Evolutionary conservation across 257 asterid species (phyloP), one percentile per base, ranked within the genome.

Genomic region (Solanum ossicruentum): DNA sequence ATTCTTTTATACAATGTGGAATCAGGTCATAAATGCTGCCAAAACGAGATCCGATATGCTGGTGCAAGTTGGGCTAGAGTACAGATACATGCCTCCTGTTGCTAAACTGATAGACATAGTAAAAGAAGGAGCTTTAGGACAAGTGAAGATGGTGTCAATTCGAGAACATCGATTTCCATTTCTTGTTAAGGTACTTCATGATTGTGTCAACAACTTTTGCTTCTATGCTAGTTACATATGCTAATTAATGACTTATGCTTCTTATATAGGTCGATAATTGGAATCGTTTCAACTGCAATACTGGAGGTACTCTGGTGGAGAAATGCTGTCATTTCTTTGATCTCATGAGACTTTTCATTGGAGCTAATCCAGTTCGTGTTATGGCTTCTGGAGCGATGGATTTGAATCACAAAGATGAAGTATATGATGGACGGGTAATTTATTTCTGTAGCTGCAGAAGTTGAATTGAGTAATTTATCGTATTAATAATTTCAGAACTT

Each of bases 261-360:
- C n/a, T 79, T 78, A 79, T 88, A 95, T 84, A 95, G 98, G 99
- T 96, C 73, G 88, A 95, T 89, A 89, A 96, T 77, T 96, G 99
- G 99, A 96, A 96, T 88, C 87, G 99, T 23, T 96, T 96, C 93
- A 96, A 96, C 89, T 91, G 96, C 88, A 95, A 96, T 83, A 80
- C 91, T 28, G 99, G 99, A 70, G 99, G 99, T 7, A 96, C 99
- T 85, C 90, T 96, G 54, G 99, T 96, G 11, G 98, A 96, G 93
- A 96, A 96, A 89, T 96, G 99, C 92, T 96, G 99, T 91, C 99
- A 96, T 84, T 96, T 95, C 88, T 96, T 96, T 81, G 99, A 96
- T 86, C 97, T 96, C 84, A 96, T 96, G 98, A 94, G 93, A 88
- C 91, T 96, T 51, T 96, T 96, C 83, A 94, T 88, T 1, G 98